Conservation (phyloP, 2,329 filamentous ascomycete species). For the Calonectria hawksworthii region DNA sequence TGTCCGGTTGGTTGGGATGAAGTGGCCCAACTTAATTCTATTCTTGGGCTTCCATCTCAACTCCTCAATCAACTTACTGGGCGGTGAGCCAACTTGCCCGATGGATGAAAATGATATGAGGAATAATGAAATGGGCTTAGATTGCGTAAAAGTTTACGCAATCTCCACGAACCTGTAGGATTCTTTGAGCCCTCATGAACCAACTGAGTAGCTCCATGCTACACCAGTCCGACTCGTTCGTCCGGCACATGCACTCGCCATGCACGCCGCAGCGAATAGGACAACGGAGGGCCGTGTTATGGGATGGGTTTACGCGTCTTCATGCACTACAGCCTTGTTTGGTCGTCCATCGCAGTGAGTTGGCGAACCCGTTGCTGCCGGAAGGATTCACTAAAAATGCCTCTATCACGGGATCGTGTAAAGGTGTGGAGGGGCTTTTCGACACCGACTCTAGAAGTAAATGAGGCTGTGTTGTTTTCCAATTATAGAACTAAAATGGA, state of each 20-base stretch:
- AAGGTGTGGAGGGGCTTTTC: not conserved
- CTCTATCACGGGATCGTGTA: constrained; percentile 7
- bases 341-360: not conserved
- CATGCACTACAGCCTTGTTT: not conserved
- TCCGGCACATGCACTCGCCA: not conserved
- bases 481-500: constrained; percentile 16
- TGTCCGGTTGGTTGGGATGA: not conserved
- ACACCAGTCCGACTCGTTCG: not conserved
- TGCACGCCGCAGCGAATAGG: not conserved
- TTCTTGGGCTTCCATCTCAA: not conserved
- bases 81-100: not conserved
- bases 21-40: not conserved
- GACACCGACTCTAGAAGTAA: not conserved
- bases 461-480: constrained; percentile 2
- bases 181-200: not conserved
- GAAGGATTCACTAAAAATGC: not conserved
- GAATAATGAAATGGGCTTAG: not conserved
- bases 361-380: constrained; percentile 12
- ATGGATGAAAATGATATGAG: too few species aligned
- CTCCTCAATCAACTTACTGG: not conserved
- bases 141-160: not conserved
- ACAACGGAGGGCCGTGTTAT: not conserved
- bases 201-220: not conserved
- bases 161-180: not conserved
- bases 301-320: constrained; percentile 12